phyloP scores from a whole-genome alignment of 192 early-diverging fungal species.

The Oehlia diaphana region DNA sequence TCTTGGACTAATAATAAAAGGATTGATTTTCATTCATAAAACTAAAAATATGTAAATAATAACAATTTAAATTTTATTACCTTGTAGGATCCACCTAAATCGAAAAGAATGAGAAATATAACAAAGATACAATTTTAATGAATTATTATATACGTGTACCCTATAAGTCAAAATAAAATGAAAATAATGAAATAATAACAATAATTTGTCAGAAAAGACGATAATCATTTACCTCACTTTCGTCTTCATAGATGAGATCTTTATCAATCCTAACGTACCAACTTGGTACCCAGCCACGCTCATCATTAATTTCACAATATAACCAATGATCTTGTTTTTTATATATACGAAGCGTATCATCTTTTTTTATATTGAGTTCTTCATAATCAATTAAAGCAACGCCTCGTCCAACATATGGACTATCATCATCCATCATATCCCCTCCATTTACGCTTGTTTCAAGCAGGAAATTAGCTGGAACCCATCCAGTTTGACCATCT shows the following conservation, averaged over 20 bases:
- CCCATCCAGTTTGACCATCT: conserved; percentile 56
- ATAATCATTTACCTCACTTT: conserved; percentile 22
- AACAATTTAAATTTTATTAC: background rate
- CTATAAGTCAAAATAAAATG: conserved; percentile 17
- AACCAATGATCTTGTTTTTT: conserved; percentile 41
- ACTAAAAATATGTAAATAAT: background rate
- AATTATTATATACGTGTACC: background rate
- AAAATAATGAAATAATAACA: background rate
- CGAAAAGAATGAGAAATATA: background rate
- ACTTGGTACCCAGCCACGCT: conserved; percentile 59
- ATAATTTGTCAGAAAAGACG: background rate
- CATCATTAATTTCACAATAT: conserved; percentile 34
- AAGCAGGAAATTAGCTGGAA: conserved; percentile 54
- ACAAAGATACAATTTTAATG: background rate
- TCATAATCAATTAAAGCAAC: conserved; percentile 60
- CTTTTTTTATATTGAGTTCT: conserved; percentile 55
- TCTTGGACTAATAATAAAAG: background rate
- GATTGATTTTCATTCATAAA: background rate
- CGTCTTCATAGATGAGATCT: background rate
- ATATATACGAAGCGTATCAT: conserved; percentile 48
- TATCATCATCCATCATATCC: conserved; percentile 36
- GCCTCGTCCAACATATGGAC: conserved; percentile 39
- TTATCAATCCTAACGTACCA: conserved; percentile 53
- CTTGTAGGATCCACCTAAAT: conserved; percentile 21
- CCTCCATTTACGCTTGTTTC: conserved; percentile 49